Evolutionary conservation across 495 filamentous ascomycete genomes (phyloP), one percentile per base, ranked within the genome.

Genomic region (Tuber calosporum): DNA sequence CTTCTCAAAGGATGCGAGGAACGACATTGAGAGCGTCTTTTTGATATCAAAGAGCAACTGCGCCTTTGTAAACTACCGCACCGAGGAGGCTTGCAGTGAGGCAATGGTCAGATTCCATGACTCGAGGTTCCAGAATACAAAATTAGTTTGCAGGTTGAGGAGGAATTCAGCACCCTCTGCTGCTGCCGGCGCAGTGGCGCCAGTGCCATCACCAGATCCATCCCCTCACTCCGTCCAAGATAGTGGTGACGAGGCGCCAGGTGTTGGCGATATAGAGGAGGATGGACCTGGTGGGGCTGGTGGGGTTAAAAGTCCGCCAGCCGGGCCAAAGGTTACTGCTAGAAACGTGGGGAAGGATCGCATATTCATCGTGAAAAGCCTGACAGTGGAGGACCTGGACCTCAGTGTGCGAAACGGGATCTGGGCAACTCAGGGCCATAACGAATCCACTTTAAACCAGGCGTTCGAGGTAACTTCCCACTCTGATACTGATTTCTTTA

Each of bases 1-100:
- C 81, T 96, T 97, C 71, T 96, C 93, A 38, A 89, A 87, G 73
- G 93, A 94, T 73, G 90, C 92, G 0, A 89, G 87, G 0, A 83
- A 85, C 67, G 91, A 93, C 34, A 88, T 99, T 45, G 92, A 97
- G 82, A 97, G 93, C 58, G 86, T 98, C 36, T 97, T 97, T 76
- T 85, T 97, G 37, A 99, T 99, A 39, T 95, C 95, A 5, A 98
- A 97, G 82, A 97, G 93, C 82, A 97, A 97, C 79, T 99, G 95
- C 80, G 95, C 94, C 0, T 99, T 99, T 85, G 92, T 97, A 79
- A 99, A 99, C 80, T 99, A 97, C 80, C 90, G 89, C 74, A 92
- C 91, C 66, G 95, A 96, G 75, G 84, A 83, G 19, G 88, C 90
- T 30, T 97, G 93, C 80, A 83, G 87, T 36, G 88, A 89, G 4